Base-by-base conservation (phyloP, 345 rosid species). In the Diplotaxis tenuifolia region DNA sequence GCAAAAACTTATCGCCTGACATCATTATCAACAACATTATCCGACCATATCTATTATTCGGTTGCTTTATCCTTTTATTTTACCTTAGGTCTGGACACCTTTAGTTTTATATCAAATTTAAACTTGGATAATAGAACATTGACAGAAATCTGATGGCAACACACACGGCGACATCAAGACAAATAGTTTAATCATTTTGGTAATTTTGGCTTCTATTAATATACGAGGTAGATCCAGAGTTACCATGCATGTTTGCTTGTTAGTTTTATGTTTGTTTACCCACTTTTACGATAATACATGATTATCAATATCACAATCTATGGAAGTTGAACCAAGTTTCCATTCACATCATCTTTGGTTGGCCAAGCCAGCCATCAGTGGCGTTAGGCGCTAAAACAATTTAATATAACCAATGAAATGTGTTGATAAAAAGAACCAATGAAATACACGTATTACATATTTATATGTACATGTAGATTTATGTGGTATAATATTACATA, bases 11-110 rank as follows among this genome's bases (percentile, higher is more conserved):
- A 47, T 58, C 34, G 28, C 53, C 7, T 42, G 65, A 40, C 57
- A 9, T 14, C 57, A 38, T 25, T 12, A 32, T 27, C 65, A 65
- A 6, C 56, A 3, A 45, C 53, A 61, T 68, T 75, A 75, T 75
- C 74, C 55, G 19, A 62, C 21, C 73, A 20, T 42, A n/a, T 36
- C 38, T 67, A 23, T 21, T 28, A 54, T n/a, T 11, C 42, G 19
- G 5, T 9, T 9, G 68, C 42, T 59, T 34, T 42, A 67, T 62
- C 38, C 15, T 54, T n/a, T 18, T 23, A 55, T 18, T 12, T 25
- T 22, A 54, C 36, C 8, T 16, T 15, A 9, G 12, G 5, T 49
- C 32, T 56, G 32, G 23, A 18, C 32, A 59, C 29, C 40, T 16
- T n/a, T n/a, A 28, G 34, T 6, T 36, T n/a, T 9, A 32, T 38